Evolutionary conservation across 257 asterid genomes (phyloP), one percentile per base, ranked within the genome.

Genomic region (Salvia rosmarinus): DNA sequence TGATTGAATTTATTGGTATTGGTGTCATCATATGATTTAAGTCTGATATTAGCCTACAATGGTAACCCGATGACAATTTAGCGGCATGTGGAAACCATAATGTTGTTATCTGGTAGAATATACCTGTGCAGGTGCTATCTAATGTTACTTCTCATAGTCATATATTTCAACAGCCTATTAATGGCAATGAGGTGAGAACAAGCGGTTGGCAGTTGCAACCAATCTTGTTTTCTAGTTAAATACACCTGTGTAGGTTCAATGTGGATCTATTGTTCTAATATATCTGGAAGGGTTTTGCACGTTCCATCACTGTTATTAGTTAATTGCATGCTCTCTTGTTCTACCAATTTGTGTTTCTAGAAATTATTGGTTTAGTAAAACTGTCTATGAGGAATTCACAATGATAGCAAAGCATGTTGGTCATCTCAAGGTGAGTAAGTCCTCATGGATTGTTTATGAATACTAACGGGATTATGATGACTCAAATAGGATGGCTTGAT

Each of bases 311-410:
- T 73, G 43, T 64, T 35, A 17, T 50, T n/a, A 25, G 57, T 10
- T 42, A 40, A n/a, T 50, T 65, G 20, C 57, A 16, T 35, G 17
- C 46, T 67, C 63, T 74, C 42, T 55, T 46, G 63, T 14, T 57
- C 16, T 62, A 14, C 37, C 52, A 57, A 9, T 20, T 44, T 19
- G 16, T 28, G 19, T 64, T 11, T 42, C 11, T 51, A 10, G 11
- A 34, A 13, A 65, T 3, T 16, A 14, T 23, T 46, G 21, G 21
- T 40, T 30, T 7, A 52, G 62, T 60, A 17, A 39, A 19, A 34
- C 13, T 6, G 40, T 28, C 42, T 64, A 14, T 23, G 14, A 30
- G 44, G 40, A 61, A 51, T 20, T 35, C 52, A 21, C 37, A 34
- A 72, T 23, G 35, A 58, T 67, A 16, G 20, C 4, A 7, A 46